Base-by-base conservation (phyloP, 495 filamentous ascomycete genomes). In the Xylaria nigripes region DNA sequence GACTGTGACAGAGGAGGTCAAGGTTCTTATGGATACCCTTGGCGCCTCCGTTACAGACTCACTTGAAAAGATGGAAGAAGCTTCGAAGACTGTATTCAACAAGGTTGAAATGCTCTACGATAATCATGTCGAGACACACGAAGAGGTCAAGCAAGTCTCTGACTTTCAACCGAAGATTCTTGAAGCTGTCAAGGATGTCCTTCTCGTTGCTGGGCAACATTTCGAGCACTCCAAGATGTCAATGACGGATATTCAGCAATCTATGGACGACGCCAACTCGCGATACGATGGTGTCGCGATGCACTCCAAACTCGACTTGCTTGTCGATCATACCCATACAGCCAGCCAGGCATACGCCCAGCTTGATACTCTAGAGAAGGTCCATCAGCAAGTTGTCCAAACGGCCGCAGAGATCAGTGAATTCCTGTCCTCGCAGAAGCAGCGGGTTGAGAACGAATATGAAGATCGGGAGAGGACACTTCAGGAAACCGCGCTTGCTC, bases 101-200 rank as follows among this genome's bases (percentile, higher is more conserved):
- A 80, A 84, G 40, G 82, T 96, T 48, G 87, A 89, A 44, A 82
- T 87, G 8, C 83, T 90, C 3, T 83, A 82, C 62, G 76, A 80
- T 3, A 86, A 90, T 58, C 87, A 93, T 57, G 78, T 86, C 57
- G 79, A 85, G 36, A 89, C 89, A 2, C 80, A 86, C 4, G 86
- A 85, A 21, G 85, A 93, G 59, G 74, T 89, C 47, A 81, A 85
- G 53, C 82, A 87, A 59, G 79, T 82, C 4, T 76, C 78, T 6
- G 89, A 95, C 64, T 87, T 85, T 66, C 83, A 95, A 51, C 91
- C 91, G 3, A 86, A 90, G 66, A 85, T 95, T 48, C 73, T 95
- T 25, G 83, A 90, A 25, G 81, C 85, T 0, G 77, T 96, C 43
- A 84, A 89, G 56, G 86, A 93, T 60, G 83, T 95, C n/a, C 74